Evolutionary conservation across 2,329 filamentous ascomycete genomes (phyloP).

Genomic region (Amylocarpus encephaloides): DNA sequence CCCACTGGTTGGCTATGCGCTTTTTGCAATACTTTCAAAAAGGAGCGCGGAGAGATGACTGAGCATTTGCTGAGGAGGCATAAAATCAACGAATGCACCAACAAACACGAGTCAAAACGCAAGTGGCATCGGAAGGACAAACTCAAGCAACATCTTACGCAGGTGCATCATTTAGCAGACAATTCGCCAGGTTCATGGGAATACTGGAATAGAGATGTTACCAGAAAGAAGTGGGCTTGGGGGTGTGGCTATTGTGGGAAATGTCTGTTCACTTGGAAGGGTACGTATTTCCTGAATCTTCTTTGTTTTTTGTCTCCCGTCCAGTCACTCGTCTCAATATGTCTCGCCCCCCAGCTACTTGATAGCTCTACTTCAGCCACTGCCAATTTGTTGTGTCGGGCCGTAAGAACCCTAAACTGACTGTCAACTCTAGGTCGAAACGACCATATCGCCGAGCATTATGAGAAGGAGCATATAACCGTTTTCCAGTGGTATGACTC

Average conservation of each 20-base stretch:
- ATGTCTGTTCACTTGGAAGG: constrained; percentile 19
- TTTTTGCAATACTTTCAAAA: constrained; percentile 12
- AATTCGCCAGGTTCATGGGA: constrained; percentile 12
- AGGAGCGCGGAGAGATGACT: constrained; percentile 10
- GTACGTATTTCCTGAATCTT: constrained; percentile 13
- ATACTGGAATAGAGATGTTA: constrained; percentile 13
- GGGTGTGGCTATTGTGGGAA: constrained; percentile 23
- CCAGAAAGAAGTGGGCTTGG: constrained; percentile 19
- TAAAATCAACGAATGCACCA: constrained; percentile 14
- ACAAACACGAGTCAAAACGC: constrained; percentile 6
- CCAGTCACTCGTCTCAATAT: background rate
- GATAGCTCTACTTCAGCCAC: background rate
- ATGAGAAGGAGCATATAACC: constrained; percentile 16
- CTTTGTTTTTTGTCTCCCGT: background rate
- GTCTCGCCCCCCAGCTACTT: background rate
- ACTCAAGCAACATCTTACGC: constrained; percentile 20
- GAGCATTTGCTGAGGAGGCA: constrained; percentile 15
- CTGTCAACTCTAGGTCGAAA: constrained; percentile 12
- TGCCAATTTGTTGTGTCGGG: background rate
- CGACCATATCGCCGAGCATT: constrained; percentile 22
- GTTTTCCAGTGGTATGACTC: constrained; percentile 16
- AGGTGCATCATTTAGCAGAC: constrained; percentile 16
- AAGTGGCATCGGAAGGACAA: constrained; percentile 21
- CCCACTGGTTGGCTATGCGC: constrained; percentile 14
- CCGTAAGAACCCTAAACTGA: background rate